Evolutionary conservation across 176 grass and related monocot genomes (phyloP), one percentile per base, ranked within the genome.

Genomic region (Echinochloa phyllopogon): DNA sequence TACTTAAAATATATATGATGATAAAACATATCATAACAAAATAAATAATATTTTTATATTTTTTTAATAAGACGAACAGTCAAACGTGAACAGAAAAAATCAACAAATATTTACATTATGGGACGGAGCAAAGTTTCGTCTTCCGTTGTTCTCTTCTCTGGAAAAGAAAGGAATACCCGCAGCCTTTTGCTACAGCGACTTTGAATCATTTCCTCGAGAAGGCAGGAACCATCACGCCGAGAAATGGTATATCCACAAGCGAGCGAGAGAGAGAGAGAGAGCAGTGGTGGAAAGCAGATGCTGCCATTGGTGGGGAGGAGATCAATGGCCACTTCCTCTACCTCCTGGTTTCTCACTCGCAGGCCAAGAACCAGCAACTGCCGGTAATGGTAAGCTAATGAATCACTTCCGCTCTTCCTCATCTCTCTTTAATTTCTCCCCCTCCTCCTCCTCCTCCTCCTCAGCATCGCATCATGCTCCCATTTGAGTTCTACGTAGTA

Each of bases 131-230:
- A n/a, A n/a, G 57, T 77, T 72, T 50, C 53, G 69, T 55, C 39
- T 56, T 71, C 72, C 47, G 49, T 64, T 79, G 58, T 83, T 83
- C 55, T 83, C 88, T 66, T 86, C 79, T 78, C n/a, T 79, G 65
- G 43, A 79, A 73, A 78, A 83, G 84, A 77, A 60, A 51, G 65
- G 57, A 50, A 67, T 87, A 83, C 65, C 40, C 74, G 58, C 88
- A 87, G 88, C 84, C 84, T 87, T 90, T 82, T 58, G 65, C 79
- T 69, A 79, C 74, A 87, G 77, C 49, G 83, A 74, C 49, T 79
- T 86, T 78, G 66, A 51, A 87, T 78, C 84, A 83, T 83, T 78
- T 83, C 48, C 10, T 40, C 58, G 64, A 85, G 49, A 62, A 74
- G 68, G 81, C 69, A 74, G 69, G 49, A 85, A 65, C 29, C 76